Evolutionary conservation across 2,329 filamentous ascomycete genomes (phyloP), one percentile per base, ranked within the genome.

Genomic region (Myriosclerotinia scirpicola): DNA sequence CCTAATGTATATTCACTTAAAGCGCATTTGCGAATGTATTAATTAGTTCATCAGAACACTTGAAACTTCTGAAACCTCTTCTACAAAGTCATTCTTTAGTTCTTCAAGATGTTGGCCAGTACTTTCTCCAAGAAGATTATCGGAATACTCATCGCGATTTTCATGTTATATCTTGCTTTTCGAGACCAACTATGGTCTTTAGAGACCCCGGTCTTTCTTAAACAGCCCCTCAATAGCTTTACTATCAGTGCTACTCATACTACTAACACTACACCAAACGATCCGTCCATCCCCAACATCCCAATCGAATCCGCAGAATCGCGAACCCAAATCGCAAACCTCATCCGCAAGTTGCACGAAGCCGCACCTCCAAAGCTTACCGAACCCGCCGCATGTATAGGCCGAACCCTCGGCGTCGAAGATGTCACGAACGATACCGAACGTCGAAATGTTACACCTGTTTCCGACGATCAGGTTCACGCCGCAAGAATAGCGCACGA

Each of bases 151-250:
- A 40, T 52, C 44, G 14, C 20, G 2, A 50, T 20, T 44, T 61
- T 26, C 30, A 14, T 61, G 12, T 38, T 20, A 1, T 61, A 61
- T 40, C 46, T 61, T 20, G 4, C 34, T 8, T 26, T 61, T 12
- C 58, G 58, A 61, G 58, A 61, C n/a, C 30, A 52, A 38, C 12
- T 38, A 50, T 61, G 58, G 58, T 61, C 58, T 22, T 40, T 61
- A 17, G 58, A 61, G n/a, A 61, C 58, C 50, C 58, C 58, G 0
- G 30, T 61, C 34, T 50, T 61, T n/a, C 58, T 61, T 12, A 17
- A 52, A 17, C n/a, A 61, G 5, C 44, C 58, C 34, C n/a, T 52
- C 14, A 12, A 14, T 26, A 52, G 44, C 44, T 50, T 60, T 4
- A 48, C 44, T 3, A 60, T 60, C n/a, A 60, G 44, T 12, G 44